phyloP scores from a whole-genome alignment of 1,284 basidiomycete genomes.

The Papiliotrema laurentii region DNA sequence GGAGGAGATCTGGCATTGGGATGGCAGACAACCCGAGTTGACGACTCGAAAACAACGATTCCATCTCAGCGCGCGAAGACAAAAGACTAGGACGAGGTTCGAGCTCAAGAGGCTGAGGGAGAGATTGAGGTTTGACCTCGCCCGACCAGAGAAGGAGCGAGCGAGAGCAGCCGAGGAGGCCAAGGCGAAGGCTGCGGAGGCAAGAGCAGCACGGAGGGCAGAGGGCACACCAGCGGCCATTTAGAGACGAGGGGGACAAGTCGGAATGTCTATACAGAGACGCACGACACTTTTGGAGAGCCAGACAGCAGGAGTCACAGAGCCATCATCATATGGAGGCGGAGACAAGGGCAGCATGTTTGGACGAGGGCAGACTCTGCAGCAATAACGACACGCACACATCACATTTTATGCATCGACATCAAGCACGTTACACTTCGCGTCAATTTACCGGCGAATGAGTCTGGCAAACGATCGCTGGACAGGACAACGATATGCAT shows the following conservation, averaged over 20 bases:
- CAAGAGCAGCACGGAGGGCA: background rate
- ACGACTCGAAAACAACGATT: conserved; percentile 29
- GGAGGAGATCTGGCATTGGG: conserved; percentile 25
- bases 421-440: no score
- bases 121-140: background rate
- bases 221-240: background rate
- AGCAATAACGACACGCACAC: background rate
- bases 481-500: no score
- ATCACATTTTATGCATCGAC: no score
- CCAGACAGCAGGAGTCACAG: no score
- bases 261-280: no score
- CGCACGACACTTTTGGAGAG: no score
- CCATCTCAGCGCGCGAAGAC: conserved; percentile 32
- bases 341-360: background rate
- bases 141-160: background rate
- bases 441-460: no score
- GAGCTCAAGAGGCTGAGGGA: conserved; percentile 15
- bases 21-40: conserved; percentile 22
- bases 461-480: no score
- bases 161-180: background rate
- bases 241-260: no score
- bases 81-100: conserved; percentile 19
- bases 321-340: background rate
- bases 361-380: background rate
- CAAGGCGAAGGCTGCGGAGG: background rate